Conservation (phyloP, 495 filamentous ascomycete genomes). For the Gamarada debralockiae region DNA sequence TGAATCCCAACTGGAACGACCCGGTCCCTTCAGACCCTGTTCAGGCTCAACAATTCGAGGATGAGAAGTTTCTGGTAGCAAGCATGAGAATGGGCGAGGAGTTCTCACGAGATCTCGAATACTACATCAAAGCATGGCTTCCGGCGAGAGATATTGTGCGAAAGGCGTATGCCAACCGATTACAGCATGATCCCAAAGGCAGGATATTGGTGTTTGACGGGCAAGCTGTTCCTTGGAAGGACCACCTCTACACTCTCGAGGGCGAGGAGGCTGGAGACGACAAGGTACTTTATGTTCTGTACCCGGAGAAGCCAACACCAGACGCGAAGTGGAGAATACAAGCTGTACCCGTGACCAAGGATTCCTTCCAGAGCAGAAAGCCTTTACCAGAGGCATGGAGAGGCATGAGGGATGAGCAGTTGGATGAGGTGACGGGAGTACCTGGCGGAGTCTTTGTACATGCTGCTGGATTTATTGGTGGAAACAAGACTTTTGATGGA, state of each 20-base stretch:
- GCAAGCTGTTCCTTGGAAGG: constrained; percentile 84
- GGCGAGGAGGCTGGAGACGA: constrained; percentile 40
- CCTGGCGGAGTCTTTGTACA: constrained; percentile 87
- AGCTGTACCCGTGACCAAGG: constrained; percentile 71
- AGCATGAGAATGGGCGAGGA: constrained; percentile 80
- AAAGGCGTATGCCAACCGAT: constrained; percentile 61
- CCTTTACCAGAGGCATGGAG: constrained; percentile 88
- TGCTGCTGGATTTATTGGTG: constrained; percentile 92
- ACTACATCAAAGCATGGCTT: constrained; percentile 73
- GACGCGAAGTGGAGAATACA: constrained; percentile 90
- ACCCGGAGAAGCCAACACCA: constrained; percentile 69
- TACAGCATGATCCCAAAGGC: constrained; percentile 64
- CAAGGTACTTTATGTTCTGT: constrained; percentile 85
- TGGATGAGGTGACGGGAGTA: constrained; percentile 70
- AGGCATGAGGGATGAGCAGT: constrained; percentile 77
- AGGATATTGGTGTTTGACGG: constrained; percentile 75
- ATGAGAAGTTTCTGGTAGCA: constrained; percentile 71
- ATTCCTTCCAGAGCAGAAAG: constrained; percentile 87
- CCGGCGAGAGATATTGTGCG: constrained; percentile 79
- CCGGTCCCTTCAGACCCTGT: constrained; percentile 38
- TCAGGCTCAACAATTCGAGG: constrained; percentile 70
- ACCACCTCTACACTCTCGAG: constrained; percentile 90
- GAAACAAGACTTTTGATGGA: constrained; percentile 88
- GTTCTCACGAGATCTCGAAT: constrained; percentile 72
- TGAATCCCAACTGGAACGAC: constrained; percentile 73